Base-by-base conservation (phyloP, 2,329 filamentous ascomycete genomes). In the Hortaea sp. region DNA sequence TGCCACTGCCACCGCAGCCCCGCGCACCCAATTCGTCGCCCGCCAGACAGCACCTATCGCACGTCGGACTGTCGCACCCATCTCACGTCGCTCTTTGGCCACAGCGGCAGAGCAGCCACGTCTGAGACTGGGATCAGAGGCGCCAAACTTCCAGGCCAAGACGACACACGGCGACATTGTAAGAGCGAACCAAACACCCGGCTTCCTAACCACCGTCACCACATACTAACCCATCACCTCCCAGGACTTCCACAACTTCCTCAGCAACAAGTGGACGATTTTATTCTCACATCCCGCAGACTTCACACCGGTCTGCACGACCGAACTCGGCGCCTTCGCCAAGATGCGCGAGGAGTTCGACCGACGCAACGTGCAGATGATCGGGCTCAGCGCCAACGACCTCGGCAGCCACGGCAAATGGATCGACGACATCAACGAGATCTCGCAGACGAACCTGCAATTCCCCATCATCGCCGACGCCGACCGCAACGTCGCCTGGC, bases 251-350 rank as follows among this genome's bases (percentile, higher is more conserved):
- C 84, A 89, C 69, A 76, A 88, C 67, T 89, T 84, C 71, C 77
- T 89, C 54, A 82, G 81, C 62, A 75, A 84, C 73, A 82, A 77
- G 61, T 90, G 86, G 86, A 80, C 83, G 49, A 78, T 92, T 54
- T 74, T 92, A 58, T 90, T 92, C 75, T 88, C 83, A 30, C 86
- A 90, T 72, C 86, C 86, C 3, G 84, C 70, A 49, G 89, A 95
- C 70, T 95, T 86, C 76, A 95, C 89, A 1, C 89, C 89, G 45
- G 89, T 95, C 49, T 95, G 89, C 77, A 95, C 89, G 54, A 95
- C 88, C 45, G 89, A 95, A 74, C 83, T 95, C 52, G 89, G 88
- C 53, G 88, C 88, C 49, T 94, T 95, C 61, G 85, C 88, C 58
- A 92, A 89, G 71, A 77, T 95, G 53, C 82, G 88, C 73, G 79